Evolutionary conservation across 768 basidiomycete genomes (phyloP).

Genomic region (Tylopilus sp.): DNA sequence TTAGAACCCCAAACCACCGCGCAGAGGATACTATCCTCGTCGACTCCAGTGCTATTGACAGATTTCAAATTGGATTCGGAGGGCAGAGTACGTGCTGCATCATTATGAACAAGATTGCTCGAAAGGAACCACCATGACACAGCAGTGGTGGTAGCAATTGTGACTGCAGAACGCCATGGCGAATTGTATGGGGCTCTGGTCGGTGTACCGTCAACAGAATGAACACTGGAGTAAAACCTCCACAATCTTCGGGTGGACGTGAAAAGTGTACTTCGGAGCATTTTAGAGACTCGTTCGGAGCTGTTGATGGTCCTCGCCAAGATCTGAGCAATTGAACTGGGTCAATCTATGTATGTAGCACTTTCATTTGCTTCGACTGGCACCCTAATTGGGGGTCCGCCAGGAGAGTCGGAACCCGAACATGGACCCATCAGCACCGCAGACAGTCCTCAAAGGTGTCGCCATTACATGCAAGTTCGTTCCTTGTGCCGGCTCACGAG

Average conservation of each 20-base stretch:
- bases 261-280: constrained; percentile 11
- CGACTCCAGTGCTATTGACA: constrained; percentile 22
- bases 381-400: constrained; percentile 2
- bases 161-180: constrained; percentile 11
- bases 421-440: constrained; percentile 33
- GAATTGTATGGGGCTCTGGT: background rate
- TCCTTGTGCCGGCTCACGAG: constrained; percentile 14
- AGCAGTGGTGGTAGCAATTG: constrained; percentile 23
- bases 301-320: background rate
- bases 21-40: constrained; percentile 34
- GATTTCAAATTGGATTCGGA: constrained; percentile 6
- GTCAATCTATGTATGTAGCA: no score
- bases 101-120: constrained; percentile 34
- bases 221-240: constrained; percentile 10
- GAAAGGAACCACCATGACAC: constrained; percentile 39
- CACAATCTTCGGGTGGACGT: constrained; percentile 3
- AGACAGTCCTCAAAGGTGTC: constrained; percentile 55
- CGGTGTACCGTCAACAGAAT: background rate
- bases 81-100: constrained; percentile 19
- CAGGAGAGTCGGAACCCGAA: background rate
- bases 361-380: background rate
- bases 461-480: constrained; percentile 80
- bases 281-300: constrained; percentile 5
- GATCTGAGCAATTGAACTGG: background rate
- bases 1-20: constrained; percentile 76